Conservation (phyloP, 1,139 yeast genomes). For the Kluyveromyces sp. region DNA sequence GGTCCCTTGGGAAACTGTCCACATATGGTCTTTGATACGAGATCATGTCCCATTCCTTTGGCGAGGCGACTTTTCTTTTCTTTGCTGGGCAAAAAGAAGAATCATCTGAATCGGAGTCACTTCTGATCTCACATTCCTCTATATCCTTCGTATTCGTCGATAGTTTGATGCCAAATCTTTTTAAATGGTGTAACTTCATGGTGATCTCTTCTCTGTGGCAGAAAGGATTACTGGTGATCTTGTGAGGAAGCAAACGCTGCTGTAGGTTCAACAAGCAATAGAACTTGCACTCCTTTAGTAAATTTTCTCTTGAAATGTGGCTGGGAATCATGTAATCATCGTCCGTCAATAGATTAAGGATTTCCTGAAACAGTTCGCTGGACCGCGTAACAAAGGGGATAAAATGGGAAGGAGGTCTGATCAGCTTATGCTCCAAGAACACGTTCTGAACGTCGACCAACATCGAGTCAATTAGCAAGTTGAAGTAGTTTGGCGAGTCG, state of each 20-base stretch:
- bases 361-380: constrained; percentile 50
- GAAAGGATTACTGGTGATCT: constrained; percentile 47
- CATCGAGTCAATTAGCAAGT: constrained; percentile 49
- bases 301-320: constrained; percentile 42
- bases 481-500: constrained; percentile 70
- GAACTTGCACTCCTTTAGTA: constrained; percentile 66
- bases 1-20: constrained; percentile 43
- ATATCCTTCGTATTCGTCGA: neutral
- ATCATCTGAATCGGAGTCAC: constrained; percentile 6
- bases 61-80: neutral
- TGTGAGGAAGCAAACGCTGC: constrained; percentile 55
- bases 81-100: constrained; percentile 1
- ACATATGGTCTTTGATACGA: constrained; percentile 55
- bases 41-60: constrained; percentile 20
- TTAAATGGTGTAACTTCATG: constrained; percentile 44
- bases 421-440: constrained; percentile 37
- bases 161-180: constrained; percentile 36
- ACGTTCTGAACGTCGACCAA: constrained; percentile 41
- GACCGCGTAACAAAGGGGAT: constrained; percentile 52
- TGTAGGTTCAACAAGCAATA: constrained; percentile 71
- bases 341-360: constrained; percentile 54
- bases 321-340: constrained; percentile 24
- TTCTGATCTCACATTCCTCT: constrained; percentile 1
- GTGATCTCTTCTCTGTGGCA: constrained; percentile 48
- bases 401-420: constrained; percentile 73